phyloP scores from a whole-genome alignment of 2,329 filamentous ascomycete species.

The Ophiostoma triangulosporum region DNA sequence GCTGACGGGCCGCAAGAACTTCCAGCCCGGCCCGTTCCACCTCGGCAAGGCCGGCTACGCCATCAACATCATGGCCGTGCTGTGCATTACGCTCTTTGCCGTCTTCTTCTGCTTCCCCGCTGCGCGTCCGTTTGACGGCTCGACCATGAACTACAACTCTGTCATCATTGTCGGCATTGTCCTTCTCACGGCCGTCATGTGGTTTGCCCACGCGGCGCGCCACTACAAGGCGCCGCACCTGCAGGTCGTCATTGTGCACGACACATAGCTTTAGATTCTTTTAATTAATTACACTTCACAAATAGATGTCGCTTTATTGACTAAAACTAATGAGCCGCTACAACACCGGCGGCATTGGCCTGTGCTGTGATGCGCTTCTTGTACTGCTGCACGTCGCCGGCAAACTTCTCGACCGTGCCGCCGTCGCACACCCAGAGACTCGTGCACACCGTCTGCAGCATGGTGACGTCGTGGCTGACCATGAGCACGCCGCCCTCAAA shows the following conservation, averaged over 20 bases:
- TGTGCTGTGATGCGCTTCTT: constrained; percentile 92
- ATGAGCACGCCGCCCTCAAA: constrained; percentile 95
- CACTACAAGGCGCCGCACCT: not conserved
- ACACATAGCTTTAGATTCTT: not conserved
- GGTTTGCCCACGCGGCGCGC: constrained; percentile 20
- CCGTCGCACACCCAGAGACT: constrained; percentile 94
- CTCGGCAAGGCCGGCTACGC: constrained; percentile 35
- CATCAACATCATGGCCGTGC: constrained; percentile 35
- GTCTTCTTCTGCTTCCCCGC: constrained; percentile 45
- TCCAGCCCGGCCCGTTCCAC: constrained; percentile 39
- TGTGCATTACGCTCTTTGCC: constrained; percentile 41
- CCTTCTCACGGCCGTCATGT: constrained; percentile 34
- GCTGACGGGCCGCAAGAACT: constrained; percentile 34
- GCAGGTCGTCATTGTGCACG: not conserved
- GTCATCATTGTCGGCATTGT: constrained; percentile 38
- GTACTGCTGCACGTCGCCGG: constrained; percentile 88
- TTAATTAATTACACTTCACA: too few relatives aligned
- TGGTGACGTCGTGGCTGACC: constrained; percentile 98
- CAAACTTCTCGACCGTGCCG: constrained; percentile 90
- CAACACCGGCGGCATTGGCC: constrained; percentile 78
- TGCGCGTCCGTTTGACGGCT: constrained; percentile 1
- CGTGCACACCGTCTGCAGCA: constrained; percentile 91
- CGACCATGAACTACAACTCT: constrained; percentile 38
- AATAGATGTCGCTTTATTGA: too few relatives aligned
- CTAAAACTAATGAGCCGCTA: constrained; percentile 52